These are phyloP conservation scores for Diaporthe citriasiana DNA, from an alignment of 2,329 filamentous ascomycete genomes.

Conservation along the genomic window DNA sequence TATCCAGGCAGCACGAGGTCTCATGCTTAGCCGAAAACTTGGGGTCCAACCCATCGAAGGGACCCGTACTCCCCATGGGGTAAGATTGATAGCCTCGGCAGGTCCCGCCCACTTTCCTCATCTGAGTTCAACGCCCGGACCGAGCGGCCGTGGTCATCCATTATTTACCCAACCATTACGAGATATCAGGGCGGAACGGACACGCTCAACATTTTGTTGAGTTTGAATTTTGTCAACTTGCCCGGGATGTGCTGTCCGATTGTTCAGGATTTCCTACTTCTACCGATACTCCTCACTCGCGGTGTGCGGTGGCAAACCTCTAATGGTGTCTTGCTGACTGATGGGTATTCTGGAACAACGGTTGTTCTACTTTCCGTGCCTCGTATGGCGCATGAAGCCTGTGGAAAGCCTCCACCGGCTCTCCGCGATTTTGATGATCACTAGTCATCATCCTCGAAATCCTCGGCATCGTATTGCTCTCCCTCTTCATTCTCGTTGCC, in stretches of 20 bases:
- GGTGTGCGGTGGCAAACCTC: not conserved
- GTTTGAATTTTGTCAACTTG: not conserved
- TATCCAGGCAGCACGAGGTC: slow-evolving; percentile 21
- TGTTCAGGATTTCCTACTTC: not conserved
- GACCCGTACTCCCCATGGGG: slow-evolving; percentile 30
- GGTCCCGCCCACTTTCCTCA: slow-evolving; percentile 14
- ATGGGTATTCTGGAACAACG: no score
- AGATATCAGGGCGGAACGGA: not conserved
- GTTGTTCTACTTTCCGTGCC: not conserved
- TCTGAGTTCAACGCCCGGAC: slow-evolving; percentile 5
- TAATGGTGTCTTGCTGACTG: slow-evolving; percentile 22
- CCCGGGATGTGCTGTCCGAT: not conserved
- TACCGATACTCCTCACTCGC: not conserved
- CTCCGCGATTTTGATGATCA: slow-evolving; percentile 10
- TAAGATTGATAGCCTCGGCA: slow-evolving; percentile 14
- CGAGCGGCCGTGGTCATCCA: slow-evolving; percentile 5
- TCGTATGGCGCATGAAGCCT: not conserved
- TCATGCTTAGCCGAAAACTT: slow-evolving; percentile 30
- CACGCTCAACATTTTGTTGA: not conserved
- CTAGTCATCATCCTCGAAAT: slow-evolving; percentile 31
- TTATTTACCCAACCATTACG: slow-evolving; percentile 14
- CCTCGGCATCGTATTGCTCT: slow-evolving; percentile 17
- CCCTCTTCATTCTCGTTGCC: slow-evolving; percentile 41
- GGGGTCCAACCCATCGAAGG: slow-evolving; percentile 14
- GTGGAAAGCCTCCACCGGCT: not conserved